Base-by-base conservation (phyloP, 805 yeast species). In the Wickerhamiella parazyma region DNA sequence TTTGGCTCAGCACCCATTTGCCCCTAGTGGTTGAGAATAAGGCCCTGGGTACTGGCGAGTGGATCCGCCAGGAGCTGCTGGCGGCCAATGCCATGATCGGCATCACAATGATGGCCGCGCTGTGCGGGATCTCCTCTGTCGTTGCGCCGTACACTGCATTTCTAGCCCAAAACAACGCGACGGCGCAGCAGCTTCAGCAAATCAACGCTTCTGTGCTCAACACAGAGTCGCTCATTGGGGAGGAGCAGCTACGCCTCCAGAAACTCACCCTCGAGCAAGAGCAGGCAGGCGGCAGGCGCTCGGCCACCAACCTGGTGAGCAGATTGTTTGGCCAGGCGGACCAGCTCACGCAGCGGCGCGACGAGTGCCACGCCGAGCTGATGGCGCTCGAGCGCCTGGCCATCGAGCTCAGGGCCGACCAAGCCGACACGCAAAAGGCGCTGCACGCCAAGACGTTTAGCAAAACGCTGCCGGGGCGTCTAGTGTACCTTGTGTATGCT, bases 111-210 rank as follows among this genome's bases (percentile, higher is more conserved):
- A 65, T 65, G 68, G 68, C 67, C 1, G 45, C 57, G 6, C 50
- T 66, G 28, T 58, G 67, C 14, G 70, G 69, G 2, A 51, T 66
- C 33, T 66, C 67, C 9, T 57, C 67, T 8, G 65, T 66, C 17
- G 51, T 62, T 14, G 67, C 69, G 6, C 68, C 69, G 5, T 65
- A 63, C 47, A 48, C 62, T 14, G 60, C 60, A 18, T 54, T 65
- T 16, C 37, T 58, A 33, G 46, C 48, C 28, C 52, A 48, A 20
- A 50, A 47, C 18, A 47, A 51, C 18, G 56, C 55, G 21, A 54
- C 60, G 3, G 59, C 55, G 29, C 48, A 51, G 20, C 66, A 59
- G 42, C 47, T 57, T 12, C 52, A 53, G 36, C 52, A 64, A 21
- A 48, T 62, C 20, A 48, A 50, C 8, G 42, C 53, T 5, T 55